A percentile compares a stretch with the other conserved stretches of the same genome.
These are phyloP conservation scores for Cystobasidium tubakii DNA, from an alignment of 768 basidiomycete genomes.

Conservation along the genomic window DNA sequence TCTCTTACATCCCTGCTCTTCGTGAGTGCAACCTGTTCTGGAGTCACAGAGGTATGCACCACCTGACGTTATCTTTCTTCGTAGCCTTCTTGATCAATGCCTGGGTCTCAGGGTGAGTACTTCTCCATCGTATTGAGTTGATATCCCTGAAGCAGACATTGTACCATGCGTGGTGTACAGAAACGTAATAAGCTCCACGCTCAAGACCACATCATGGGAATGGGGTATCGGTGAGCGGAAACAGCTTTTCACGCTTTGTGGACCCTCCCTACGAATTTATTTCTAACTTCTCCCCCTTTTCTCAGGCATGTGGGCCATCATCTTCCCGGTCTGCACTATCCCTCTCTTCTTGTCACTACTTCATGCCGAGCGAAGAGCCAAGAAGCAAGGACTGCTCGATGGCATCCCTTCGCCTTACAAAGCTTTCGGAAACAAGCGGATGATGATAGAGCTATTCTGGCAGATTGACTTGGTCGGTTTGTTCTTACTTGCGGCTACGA, in stretches of 20 bases:
- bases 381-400: slow-evolving; percentile 38
- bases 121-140: background rate
- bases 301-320: slow-evolving; percentile 46
- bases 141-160: too few relatives aligned
- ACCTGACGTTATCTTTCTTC: background rate
- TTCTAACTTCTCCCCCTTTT: background rate
- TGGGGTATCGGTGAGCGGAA: slow-evolving; percentile 48
- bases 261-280: background rate
- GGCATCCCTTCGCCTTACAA: slow-evolving; percentile 38
- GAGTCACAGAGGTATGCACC: background rate
- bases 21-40: slow-evolving; percentile 18
- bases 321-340: slow-evolving; percentile 45
- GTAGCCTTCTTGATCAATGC: slow-evolving; percentile 47
- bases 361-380: slow-evolving; percentile 42
- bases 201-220: slow-evolving; percentile 45
- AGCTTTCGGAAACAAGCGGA: slow-evolving; percentile 19
- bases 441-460: slow-evolving; percentile 46
- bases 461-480: slow-evolving; percentile 49
- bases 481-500: slow-evolving; percentile 43
- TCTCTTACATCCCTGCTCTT: slow-evolving; percentile 47
- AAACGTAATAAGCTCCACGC: slow-evolving; percentile 42
- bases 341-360: slow-evolving; percentile 42
- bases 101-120: slow-evolving; percentile 45
- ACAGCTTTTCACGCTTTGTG: too few relatives aligned
- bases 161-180: too few relatives aligned